Evolutionary conservation across 768 basidiomycete genomes (phyloP).

Genomic region (Lactarius psammicola): DNA sequence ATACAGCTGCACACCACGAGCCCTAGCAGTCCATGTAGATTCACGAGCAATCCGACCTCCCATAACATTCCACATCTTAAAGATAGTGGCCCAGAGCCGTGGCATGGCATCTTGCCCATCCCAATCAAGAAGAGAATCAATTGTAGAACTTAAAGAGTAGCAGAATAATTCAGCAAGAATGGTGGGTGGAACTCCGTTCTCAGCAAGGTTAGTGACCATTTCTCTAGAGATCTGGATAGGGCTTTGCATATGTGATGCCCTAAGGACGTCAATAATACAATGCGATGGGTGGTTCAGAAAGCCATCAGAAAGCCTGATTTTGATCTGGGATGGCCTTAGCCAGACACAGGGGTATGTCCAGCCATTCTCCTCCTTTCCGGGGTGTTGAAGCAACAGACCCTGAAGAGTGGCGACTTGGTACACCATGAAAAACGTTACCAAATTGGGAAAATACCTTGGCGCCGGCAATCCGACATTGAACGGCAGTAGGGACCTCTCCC

Average conservation of each 20-base stretch:
- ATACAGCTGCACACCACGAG: slow-evolving; percentile 29
- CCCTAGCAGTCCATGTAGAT: slow-evolving; percentile 33
- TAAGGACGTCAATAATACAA: slow-evolving; percentile 54
- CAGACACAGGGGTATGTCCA: slow-evolving; percentile 29
- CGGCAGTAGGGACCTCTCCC: slow-evolving; percentile 32
- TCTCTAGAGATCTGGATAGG: slow-evolving; percentile 53
- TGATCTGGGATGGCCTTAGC: slow-evolving; percentile 36
- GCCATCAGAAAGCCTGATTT: slow-evolving; percentile 38
- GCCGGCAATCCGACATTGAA: slow-evolving; percentile 35
- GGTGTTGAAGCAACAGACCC: slow-evolving; percentile 36
- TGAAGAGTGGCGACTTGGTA: slow-evolving; percentile 17
- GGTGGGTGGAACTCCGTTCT: slow-evolving; percentile 53
- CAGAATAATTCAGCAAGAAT: slow-evolving; percentile 39
- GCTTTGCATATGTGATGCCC: slow-evolving; percentile 47
- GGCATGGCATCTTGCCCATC: slow-evolving; percentile 26
- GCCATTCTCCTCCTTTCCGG: slow-evolving; percentile 21
- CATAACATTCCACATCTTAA: slow-evolving; percentile 30
- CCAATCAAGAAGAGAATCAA: slow-evolving; percentile 33
- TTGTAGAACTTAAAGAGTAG: slow-evolving; percentile 30
- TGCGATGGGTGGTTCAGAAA: slow-evolving; percentile 42
- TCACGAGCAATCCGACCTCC: slow-evolving; percentile 31
- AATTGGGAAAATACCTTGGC: slow-evolving; percentile 31
- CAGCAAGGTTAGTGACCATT: slow-evolving; percentile 60
- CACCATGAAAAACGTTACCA: neutral
- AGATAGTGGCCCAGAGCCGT: slow-evolving; percentile 32